Evolutionary conservation across 179 eudicot species (phyloP).

Genomic region (Silene coronaria): DNA sequence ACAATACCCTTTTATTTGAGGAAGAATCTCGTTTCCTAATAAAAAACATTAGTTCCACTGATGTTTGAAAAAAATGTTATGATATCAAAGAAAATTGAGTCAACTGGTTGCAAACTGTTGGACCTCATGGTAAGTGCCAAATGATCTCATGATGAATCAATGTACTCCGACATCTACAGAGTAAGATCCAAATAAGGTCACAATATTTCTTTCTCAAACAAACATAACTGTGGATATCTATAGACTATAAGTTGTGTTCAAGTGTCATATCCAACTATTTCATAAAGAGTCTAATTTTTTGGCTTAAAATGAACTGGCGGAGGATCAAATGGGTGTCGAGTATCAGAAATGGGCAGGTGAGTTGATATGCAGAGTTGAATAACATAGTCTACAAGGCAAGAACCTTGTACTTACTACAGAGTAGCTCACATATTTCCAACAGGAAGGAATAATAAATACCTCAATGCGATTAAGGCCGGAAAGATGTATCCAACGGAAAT

Average conservation of each 20-base stretch:
- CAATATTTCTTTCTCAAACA: not conserved
- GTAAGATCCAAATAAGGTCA: not conserved
- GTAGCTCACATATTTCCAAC: not conserved
- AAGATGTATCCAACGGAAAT: slow-evolving; percentile 41
- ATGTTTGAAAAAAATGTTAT: not conserved
- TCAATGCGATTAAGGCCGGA: slow-evolving; percentile 37
- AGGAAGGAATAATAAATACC: slow-evolving; percentile 23
- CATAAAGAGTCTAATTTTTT: not conserved
- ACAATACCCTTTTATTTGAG: no score
- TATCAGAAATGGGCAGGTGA: not conserved
- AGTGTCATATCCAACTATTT: not conserved
- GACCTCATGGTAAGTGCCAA: slow-evolving; percentile 1
- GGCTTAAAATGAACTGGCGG: not conserved
- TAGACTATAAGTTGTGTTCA: not conserved
- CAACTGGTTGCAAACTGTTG: not conserved
- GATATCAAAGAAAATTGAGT: not conserved
- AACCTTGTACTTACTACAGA: not conserved
- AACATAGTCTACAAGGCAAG: not conserved
- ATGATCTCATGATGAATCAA: not conserved
- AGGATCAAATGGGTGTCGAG: not conserved
- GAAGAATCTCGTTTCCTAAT: no score
- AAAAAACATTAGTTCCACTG: no score
- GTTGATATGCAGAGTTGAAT: not conserved
- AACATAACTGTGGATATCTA: not conserved
- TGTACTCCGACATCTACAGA: not conserved